A percentile compares a stretch with the other conserved stretches of the same genome.
Conservation (phyloP, 2,329 filamentous ascomycete genomes). For the Aspergillus phoenicis region DNA sequence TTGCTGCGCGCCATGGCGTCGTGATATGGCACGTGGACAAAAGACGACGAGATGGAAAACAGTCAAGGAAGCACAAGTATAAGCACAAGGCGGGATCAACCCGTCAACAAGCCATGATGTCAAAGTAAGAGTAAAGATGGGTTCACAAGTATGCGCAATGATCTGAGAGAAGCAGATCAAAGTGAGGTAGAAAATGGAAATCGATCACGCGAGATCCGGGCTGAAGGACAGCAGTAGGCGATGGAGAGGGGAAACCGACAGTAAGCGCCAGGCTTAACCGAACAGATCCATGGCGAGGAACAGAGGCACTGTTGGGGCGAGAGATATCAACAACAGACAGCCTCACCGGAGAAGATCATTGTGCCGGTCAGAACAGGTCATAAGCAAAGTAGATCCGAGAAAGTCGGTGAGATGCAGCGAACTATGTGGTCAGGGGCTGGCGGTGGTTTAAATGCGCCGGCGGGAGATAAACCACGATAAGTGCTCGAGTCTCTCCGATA, state of each 20-base stretch:
- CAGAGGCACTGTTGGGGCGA: neutral
- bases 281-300: neutral
- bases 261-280: conserved; percentile 15
- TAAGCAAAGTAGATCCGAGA: neutral
- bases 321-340: neutral
- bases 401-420: conserved; percentile 1
- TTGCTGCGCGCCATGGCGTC: conserved; percentile 37
- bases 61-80: neutral
- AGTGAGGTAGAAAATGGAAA: neutral
- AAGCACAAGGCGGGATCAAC: neutral
- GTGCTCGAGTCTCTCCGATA: neutral
- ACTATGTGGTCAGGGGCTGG: neutral
- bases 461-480: too few species aligned
- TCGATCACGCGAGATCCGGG: conserved; percentile 19
- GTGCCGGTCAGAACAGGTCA: neutral
- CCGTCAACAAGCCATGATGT: conserved; percentile 10
- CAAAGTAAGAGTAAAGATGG: conserved; percentile 1
- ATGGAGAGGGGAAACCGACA: conserved; percentile 13
- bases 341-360: neutral
- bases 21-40: neutral
- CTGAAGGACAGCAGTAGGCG: conserved; percentile 10
- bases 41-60: neutral
- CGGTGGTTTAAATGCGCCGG: neutral
- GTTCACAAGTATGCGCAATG: neutral
- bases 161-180: neutral